Evolutionary conservation across 2,329 filamentous ascomycete genomes (phyloP).

Genomic region (Penicillium sclerotigenum): DNA sequence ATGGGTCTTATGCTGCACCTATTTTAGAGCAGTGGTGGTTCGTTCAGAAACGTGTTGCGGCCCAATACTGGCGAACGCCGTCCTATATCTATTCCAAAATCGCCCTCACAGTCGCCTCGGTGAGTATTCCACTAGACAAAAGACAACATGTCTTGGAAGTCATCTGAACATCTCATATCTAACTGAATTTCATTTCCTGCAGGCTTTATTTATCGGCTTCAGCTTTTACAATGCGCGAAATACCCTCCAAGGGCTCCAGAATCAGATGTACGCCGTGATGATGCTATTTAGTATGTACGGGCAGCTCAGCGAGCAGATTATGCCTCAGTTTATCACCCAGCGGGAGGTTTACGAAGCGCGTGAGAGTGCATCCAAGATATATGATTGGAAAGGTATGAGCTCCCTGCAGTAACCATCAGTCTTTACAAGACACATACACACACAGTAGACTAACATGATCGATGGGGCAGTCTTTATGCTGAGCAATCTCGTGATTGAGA

Average conservation of each 20-base stretch:
- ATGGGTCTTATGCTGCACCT: not conserved
- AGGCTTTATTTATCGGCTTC: slow-evolving; percentile 72
- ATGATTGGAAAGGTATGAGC: slow-evolving; percentile 58
- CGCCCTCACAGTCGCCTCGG: slow-evolving; percentile 24
- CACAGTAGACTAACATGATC: not conserved
- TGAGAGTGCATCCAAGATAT: slow-evolving; percentile 62
- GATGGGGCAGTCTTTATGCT: slow-evolving; percentile 55
- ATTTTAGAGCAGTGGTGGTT: slow-evolving; percentile 62
- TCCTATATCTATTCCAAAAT: slow-evolving; percentile 81
- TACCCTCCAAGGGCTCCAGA: slow-evolving; percentile 75
- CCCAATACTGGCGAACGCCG: slow-evolving; percentile 86
- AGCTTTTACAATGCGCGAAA: slow-evolving; percentile 71
- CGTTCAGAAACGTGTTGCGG: slow-evolving; percentile 70
- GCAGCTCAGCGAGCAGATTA: slow-evolving; percentile 47
- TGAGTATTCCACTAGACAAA: not conserved
- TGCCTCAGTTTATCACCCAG: slow-evolving; percentile 56
- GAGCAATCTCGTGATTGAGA: slow-evolving; percentile 65
- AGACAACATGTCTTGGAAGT: not conserved
- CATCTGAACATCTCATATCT: not conserved
- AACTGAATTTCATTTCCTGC: slow-evolving; percentile 32
- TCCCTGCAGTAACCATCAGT: not conserved
- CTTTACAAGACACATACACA: not conserved
- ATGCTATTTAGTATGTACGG: slow-evolving; percentile 76
- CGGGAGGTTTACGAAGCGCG: slow-evolving; percentile 56
- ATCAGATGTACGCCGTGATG: slow-evolving; percentile 85